Evolutionary conservation across 1,284 basidiomycete genomes (phyloP).

Genomic region (Sparassis latifolia): DNA sequence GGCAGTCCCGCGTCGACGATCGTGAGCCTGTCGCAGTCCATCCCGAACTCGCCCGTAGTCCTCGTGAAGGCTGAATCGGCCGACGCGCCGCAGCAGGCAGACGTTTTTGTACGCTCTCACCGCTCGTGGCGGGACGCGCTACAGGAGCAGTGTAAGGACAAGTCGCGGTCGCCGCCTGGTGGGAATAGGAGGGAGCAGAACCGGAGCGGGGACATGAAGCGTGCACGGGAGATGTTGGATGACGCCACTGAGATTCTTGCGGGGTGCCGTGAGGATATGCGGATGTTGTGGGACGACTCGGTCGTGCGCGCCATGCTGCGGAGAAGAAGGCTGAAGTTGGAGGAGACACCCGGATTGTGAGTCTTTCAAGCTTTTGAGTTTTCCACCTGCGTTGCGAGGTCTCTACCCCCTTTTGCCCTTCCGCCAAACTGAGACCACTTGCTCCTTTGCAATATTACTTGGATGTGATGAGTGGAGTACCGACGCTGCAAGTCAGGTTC

Average conservation of each 20-base stretch:
- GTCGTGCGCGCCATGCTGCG: constrained; percentile 49
- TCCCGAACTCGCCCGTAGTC: constrained; percentile 5
- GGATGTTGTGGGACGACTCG: constrained; percentile 55
- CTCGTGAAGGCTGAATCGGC: constrained; percentile 17
- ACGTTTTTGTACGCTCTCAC: constrained; percentile 27
- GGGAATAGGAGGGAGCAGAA: neutral
- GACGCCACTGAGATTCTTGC: constrained; percentile 50
- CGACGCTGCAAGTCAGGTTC: no score
- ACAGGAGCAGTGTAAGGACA: neutral
- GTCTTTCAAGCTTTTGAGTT: constrained; percentile 20
- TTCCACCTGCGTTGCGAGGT: neutral
- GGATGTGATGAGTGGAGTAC: no score
- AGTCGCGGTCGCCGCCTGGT: neutral
- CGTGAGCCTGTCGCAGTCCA: neutral
- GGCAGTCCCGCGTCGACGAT: neutral
- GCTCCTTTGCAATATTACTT: no score
- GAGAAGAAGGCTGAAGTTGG: constrained; percentile 43
- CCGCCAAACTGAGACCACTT: neutral
- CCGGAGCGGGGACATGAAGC: constrained; percentile 3
- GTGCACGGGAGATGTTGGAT: constrained; percentile 24
- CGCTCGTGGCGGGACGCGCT: constrained; percentile 22
- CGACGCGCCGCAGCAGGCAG: constrained; percentile 9
- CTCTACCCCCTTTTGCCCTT: neutral
- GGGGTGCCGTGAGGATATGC: constrained; percentile 58
- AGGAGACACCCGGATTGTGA: constrained; percentile 68